Evolutionary conservation across 305 asterid species (phyloP).

Genomic region (Fraxinus latifolia): DNA sequence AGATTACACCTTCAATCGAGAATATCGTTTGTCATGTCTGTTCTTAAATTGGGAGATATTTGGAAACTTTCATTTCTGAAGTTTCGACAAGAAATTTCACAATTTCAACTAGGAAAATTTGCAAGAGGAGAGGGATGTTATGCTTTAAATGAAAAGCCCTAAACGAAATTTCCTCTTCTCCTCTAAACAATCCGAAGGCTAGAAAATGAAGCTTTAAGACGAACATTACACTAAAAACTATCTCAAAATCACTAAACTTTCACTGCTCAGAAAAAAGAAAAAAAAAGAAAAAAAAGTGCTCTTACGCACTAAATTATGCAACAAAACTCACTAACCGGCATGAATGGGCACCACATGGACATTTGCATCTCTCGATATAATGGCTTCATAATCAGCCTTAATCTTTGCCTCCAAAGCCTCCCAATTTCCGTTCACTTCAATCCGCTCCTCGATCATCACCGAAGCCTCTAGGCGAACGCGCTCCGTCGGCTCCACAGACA

Average conservation of each 20-base stretch:
- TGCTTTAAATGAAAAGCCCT: not conserved
- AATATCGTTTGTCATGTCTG: not conserved
- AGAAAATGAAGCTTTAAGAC: slow-evolving; percentile 22
- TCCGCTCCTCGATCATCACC: slow-evolving; percentile 43
- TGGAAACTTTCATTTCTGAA: not conserved
- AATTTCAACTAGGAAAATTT: not conserved
- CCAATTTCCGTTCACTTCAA: slow-evolving; percentile 47
- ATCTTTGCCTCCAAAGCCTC: slow-evolving; percentile 78
- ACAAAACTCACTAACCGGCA: slow-evolving; percentile 58
- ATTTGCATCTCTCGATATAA: slow-evolving; percentile 56
- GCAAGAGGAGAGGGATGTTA: not conserved
- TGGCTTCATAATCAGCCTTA: slow-evolving; percentile 61
- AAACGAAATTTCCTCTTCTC: not conserved
- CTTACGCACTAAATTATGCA: not conserved
- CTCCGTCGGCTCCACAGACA: slow-evolving; percentile 35
- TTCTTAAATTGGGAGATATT: not conserved
- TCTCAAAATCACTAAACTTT: not conserved
- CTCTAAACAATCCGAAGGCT: not conserved
- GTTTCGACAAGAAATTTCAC: not conserved
- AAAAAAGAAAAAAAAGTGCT: not conserved
- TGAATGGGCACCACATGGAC: slow-evolving; percentile 87
- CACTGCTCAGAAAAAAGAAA: not conserved
- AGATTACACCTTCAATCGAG: not conserved
- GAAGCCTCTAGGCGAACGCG: slow-evolving; percentile 47
- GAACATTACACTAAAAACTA: slow-evolving; percentile 7